phyloP scores from a whole-genome alignment of 1,139 yeast genomes.

The Kodamaea anthophila region DNA sequence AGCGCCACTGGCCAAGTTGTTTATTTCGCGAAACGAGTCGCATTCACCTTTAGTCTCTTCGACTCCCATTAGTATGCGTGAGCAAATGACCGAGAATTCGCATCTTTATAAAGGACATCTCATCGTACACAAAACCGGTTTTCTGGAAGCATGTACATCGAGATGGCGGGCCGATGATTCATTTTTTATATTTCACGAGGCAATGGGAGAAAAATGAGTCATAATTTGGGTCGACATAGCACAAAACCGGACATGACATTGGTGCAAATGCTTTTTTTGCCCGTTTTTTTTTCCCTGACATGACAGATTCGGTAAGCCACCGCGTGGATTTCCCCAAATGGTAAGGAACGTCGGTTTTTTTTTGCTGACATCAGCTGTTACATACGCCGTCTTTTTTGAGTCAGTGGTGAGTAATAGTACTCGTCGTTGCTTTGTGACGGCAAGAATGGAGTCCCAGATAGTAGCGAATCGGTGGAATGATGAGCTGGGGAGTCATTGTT shows the following conservation, averaged over 20 bases:
- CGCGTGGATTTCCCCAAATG: not conserved
- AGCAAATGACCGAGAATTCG: not conserved
- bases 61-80: conserved; percentile 1
- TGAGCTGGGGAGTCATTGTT: too few relatives aligned
- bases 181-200: conserved; percentile 2
- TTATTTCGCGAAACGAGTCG: conserved; percentile 9
- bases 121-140: too few relatives aligned
- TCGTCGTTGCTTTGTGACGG: too few relatives aligned
- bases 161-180: not conserved
- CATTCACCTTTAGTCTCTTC: conserved; percentile 4
- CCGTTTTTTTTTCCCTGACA: too few relatives aligned
- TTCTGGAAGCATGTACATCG: too few relatives aligned
- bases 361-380: conserved; percentile 2
- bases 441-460: too few relatives aligned
- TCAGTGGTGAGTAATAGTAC: conserved; percentile 4
- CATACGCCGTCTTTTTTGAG: conserved; percentile 6
- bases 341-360: not conserved
- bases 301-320: not conserved
- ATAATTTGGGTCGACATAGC: too few relatives aligned
- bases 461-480: too few relatives aligned
- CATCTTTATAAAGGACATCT: conserved; percentile 1
- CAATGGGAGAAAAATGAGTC: conserved; percentile 2
- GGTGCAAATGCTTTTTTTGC: too few relatives aligned
- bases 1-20: conserved; percentile 10
- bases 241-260: too few relatives aligned